phyloP scores from a whole-genome alignment of 179 eudicot species.

The Carnegiea gigantea region DNA sequence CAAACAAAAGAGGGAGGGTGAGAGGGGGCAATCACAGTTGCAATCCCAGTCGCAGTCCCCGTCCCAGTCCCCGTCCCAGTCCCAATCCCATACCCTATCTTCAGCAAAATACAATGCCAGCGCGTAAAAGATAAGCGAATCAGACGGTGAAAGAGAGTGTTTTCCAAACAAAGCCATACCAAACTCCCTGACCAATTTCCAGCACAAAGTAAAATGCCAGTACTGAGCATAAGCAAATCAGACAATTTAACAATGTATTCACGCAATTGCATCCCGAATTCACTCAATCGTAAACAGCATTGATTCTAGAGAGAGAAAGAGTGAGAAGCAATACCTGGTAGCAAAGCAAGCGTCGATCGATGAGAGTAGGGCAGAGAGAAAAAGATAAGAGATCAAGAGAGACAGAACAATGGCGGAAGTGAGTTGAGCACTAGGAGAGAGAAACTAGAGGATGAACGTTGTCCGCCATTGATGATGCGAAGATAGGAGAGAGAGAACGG shows the following conservation, averaged over 20 bases:
- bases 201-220: constrained; percentile 4
- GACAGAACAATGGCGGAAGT: constrained; percentile 19
- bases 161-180: background rate
- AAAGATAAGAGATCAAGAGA: background rate
- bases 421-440: background rate
- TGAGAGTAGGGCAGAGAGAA: background rate
- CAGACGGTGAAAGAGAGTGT: constrained; percentile 12
- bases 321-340: constrained; percentile 18
- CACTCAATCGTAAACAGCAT: background rate
- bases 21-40: constrained; percentile 7
- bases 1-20: background rate
- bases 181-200: constrained; percentile 17
- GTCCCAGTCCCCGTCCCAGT: background rate
- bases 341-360: constrained; percentile 19
- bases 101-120: constrained; percentile 17
- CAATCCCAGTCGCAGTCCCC: too few species aligned
- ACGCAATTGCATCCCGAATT: background rate
- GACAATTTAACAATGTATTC: background rate
- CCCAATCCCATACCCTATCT: background rate
- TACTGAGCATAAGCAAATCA: background rate
- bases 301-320: constrained; percentile 7
- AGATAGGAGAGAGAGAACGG: constrained; percentile 21
- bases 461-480: constrained; percentile 36
- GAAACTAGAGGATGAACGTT: constrained; percentile 9
- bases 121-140: constrained; percentile 7